Evolutionary conservation across 208 protist genomes (phyloP).

Genomic region (Trypanosoma mega): DNA sequence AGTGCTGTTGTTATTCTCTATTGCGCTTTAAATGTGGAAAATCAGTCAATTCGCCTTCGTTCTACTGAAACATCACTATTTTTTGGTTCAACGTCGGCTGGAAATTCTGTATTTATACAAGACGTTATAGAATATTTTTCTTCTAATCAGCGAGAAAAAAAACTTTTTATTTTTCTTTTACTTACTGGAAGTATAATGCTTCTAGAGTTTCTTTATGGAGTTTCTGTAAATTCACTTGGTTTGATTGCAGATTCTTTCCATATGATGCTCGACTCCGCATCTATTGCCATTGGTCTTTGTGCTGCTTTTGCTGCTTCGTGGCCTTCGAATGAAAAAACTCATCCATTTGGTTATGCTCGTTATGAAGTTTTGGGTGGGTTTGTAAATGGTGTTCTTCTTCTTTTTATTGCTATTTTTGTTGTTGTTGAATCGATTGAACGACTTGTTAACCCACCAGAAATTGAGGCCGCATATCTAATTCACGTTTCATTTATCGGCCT

Average conservation of each 20-base stretch:
- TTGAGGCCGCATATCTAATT: slow-evolving; percentile 76
- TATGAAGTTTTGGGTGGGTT: slow-evolving; percentile 86
- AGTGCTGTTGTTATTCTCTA: slow-evolving; percentile 12
- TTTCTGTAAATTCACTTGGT: slow-evolving; percentile 76
- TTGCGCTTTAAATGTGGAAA: slow-evolving; percentile 2
- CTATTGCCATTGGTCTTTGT: slow-evolving; percentile 93
- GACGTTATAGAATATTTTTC: slow-evolving; percentile 13
- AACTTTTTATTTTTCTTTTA: slow-evolving; percentile 65
- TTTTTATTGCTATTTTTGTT: slow-evolving; percentile 80
- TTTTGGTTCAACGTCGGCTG: neutral
- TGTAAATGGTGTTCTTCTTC: slow-evolving; percentile 81
- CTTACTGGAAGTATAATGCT: slow-evolving; percentile 76
- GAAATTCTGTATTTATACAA: slow-evolving; percentile 14
- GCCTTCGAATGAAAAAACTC: slow-evolving; percentile 69
- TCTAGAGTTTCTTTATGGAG: slow-evolving; percentile 83
- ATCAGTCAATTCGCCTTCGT: neutral
- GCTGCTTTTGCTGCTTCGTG: slow-evolving; percentile 91
- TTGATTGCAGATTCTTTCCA: slow-evolving; percentile 97
- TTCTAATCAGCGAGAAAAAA: slow-evolving; percentile 41
- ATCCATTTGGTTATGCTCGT: slow-evolving; percentile 80
- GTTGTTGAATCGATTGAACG: slow-evolving; percentile 79
- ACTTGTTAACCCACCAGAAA: slow-evolving; percentile 73
- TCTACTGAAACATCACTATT: slow-evolving; percentile 5
- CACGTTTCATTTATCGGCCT: slow-evolving; percentile 78
- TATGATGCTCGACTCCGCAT: slow-evolving; percentile 97